These are phyloP conservation scores for Spergularia azorica DNA, from an alignment of 179 eudicot species.

Conservation along the genomic window DNA sequence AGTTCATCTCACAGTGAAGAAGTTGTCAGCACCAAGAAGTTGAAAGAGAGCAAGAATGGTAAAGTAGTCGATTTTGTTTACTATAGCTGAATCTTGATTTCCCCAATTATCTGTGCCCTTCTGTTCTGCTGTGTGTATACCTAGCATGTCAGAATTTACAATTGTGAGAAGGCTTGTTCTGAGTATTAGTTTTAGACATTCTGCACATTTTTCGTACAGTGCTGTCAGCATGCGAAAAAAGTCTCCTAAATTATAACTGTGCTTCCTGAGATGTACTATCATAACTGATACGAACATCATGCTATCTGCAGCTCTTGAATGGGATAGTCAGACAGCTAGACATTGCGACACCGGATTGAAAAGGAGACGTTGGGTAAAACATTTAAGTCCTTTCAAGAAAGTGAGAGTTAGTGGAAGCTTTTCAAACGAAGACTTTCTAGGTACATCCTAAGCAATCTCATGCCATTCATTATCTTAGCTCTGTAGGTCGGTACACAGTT, in stretches of 20 bases:
- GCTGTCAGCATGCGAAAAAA: neutral
- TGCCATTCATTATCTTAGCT: neutral
- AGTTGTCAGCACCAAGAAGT: constrained; percentile 12
- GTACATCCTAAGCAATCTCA: neutral
- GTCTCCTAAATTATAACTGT: neutral
- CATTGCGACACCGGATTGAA: constrained; percentile 21
- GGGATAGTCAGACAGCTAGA: neutral
- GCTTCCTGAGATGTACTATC: neutral
- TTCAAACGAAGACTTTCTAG: constrained; percentile 10
- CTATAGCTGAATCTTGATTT: neutral
- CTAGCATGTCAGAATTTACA: neutral
- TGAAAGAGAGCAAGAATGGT: constrained; percentile 26
- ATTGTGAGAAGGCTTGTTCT: neutral
- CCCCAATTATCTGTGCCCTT: neutral
- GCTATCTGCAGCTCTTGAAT: constrained; percentile 19
- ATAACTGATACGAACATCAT: neutral
- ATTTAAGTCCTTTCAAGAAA: constrained; percentile 24
- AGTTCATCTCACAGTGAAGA: constrained; percentile 5
- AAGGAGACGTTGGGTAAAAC: constrained; percentile 26
- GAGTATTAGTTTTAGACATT: too few relatives aligned
- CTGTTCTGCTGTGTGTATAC: neutral
- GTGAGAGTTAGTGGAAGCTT: constrained; percentile 14
- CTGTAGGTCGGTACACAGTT: neutral
- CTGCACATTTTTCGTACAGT: neutral
- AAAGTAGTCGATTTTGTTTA: neutral